A percentile compares a stretch with the other conserved stretches of the same genome.
phyloP scores from a whole-genome alignment of 768 basidiomycete genomes.

The Russula foetens region DNA sequence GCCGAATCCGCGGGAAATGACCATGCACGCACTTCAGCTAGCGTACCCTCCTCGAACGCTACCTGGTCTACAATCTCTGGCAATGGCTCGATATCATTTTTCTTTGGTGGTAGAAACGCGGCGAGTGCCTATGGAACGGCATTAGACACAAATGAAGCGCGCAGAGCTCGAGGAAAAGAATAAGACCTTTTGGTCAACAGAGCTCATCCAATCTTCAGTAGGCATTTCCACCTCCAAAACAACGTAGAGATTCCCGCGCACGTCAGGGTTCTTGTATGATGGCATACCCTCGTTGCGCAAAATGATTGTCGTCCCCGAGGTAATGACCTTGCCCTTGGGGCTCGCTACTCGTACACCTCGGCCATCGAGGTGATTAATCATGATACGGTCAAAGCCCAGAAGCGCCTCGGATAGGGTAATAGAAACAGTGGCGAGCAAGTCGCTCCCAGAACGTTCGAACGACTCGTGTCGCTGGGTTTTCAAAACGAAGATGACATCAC shows the following conservation, averaged over 20 bases:
- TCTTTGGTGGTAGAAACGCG: slow-evolving; percentile 65
- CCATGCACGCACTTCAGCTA: slow-evolving; percentile 77
- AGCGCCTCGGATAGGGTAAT: slow-evolving; percentile 92
- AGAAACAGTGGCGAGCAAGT: slow-evolving; percentile 70
- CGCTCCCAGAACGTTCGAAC: slow-evolving; percentile 77
- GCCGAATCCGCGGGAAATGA: slow-evolving; percentile 63
- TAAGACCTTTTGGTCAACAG: slow-evolving; percentile 49
- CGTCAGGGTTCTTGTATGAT: slow-evolving; percentile 49
- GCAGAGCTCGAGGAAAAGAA: background rate
- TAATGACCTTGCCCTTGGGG: slow-evolving; percentile 69
- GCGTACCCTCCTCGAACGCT: slow-evolving; percentile 65
- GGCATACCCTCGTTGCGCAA: slow-evolving; percentile 91
- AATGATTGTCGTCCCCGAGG: slow-evolving; percentile 63
- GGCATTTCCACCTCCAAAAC: slow-evolving; percentile 89
- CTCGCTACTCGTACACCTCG: slow-evolving; percentile 76
- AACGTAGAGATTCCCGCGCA: slow-evolving; percentile 77
- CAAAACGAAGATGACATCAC: slow-evolving; percentile 85
- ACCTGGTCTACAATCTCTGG: slow-evolving; percentile 66
- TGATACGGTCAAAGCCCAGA: slow-evolving; percentile 87
- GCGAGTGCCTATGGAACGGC: slow-evolving; percentile 44
- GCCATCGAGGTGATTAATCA: slow-evolving; percentile 89
- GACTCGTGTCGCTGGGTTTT: slow-evolving; percentile 59
- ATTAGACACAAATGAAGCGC: slow-evolving; percentile 10
- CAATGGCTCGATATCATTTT: slow-evolving; percentile 59
- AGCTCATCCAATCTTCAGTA: slow-evolving; percentile 61